phyloP scores from a whole-genome alignment of 1,139 yeast genomes.

The Debaryomyces psychrophilus region DNA sequence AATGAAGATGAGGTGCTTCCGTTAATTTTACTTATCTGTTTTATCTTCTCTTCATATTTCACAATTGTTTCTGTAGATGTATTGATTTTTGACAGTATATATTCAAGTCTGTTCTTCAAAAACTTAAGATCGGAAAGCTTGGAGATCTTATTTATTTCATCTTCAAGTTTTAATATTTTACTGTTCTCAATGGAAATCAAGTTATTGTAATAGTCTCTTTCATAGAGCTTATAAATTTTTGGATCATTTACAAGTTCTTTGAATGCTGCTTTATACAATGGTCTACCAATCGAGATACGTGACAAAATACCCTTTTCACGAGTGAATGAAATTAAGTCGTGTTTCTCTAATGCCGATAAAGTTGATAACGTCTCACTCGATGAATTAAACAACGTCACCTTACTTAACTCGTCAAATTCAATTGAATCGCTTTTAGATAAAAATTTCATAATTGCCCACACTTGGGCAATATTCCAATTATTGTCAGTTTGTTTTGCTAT shows the following conservation, averaged over 20 bases:
- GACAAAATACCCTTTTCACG: constrained; percentile 76
- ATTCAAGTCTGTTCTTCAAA: constrained; percentile 63
- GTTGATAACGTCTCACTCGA: constrained; percentile 53
- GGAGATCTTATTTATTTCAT: constrained; percentile 65
- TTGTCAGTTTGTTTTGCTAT: constrained; percentile 26
- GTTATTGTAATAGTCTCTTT: constrained; percentile 58
- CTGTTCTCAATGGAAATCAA: constrained; percentile 63
- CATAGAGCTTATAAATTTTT: constrained; percentile 62
- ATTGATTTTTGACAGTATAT: constrained; percentile 66
- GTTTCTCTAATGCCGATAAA: constrained; percentile 72
- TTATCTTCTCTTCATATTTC: constrained; percentile 37
- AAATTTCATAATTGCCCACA: constrained; percentile 78
- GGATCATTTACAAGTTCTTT: constrained; percentile 60
- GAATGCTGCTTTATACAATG: constrained; percentile 83
- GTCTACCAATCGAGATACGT: constrained; percentile 76
- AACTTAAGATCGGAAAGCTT: constrained; percentile 50
- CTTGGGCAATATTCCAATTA: constrained; percentile 77
- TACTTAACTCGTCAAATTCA: constrained; percentile 54
- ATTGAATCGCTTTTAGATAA: constrained; percentile 54
- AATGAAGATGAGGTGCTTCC: constrained; percentile 11
- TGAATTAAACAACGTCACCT: constrained; percentile 66
- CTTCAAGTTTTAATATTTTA: constrained; percentile 67
- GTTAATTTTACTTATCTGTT: constrained; percentile 19
- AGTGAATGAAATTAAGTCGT: constrained; percentile 69
- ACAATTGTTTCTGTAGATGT: constrained; percentile 54